These are phyloP conservation scores for Saccharata proteae DNA, from an alignment of 2,329 filamentous ascomycete genomes.

Conservation along the genomic window DNA sequence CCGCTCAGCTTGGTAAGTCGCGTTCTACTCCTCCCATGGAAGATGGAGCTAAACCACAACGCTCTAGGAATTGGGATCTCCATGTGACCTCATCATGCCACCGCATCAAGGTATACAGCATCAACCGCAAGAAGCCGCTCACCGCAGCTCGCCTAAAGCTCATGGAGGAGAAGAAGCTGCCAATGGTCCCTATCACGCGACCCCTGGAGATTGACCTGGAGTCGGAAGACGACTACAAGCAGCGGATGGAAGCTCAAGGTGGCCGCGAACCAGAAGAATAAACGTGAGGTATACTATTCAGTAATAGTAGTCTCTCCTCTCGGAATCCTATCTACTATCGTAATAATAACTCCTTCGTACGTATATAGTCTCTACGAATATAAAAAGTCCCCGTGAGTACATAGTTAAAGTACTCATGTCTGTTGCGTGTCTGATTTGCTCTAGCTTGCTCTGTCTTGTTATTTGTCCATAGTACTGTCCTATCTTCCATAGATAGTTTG, in stretches of 20 bases:
- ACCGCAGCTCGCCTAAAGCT: constrained; percentile 40
- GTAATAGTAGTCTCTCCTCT: no score
- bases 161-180: constrained; percentile 36
- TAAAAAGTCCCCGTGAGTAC: no score
- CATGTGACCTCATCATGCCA: constrained; percentile 54
- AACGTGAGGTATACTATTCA: no score
- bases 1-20: constrained; percentile 28
- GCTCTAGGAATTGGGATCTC: constrained; percentile 52
- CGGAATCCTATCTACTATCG: no score
- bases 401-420: no score
- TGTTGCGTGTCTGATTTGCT: no score
- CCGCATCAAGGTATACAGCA: constrained; percentile 49
- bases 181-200: constrained; percentile 42
- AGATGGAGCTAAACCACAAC: constrained; percentile 6
- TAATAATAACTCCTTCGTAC: no score
- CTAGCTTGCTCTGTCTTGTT: no score
- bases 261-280: constrained; percentile 34
- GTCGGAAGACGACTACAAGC: constrained; percentile 37
- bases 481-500: no score
- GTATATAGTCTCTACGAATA: no score
- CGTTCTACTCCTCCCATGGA: constrained; percentile 1
- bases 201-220: constrained; percentile 40
- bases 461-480: no score
- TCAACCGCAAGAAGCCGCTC: constrained; percentile 39
- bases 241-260: constrained; percentile 26